These are phyloP conservation scores for Hymenoscyphus scutula DNA, from an alignment of 2,329 filamentous ascomycete species.

Conservation along the genomic window DNA sequence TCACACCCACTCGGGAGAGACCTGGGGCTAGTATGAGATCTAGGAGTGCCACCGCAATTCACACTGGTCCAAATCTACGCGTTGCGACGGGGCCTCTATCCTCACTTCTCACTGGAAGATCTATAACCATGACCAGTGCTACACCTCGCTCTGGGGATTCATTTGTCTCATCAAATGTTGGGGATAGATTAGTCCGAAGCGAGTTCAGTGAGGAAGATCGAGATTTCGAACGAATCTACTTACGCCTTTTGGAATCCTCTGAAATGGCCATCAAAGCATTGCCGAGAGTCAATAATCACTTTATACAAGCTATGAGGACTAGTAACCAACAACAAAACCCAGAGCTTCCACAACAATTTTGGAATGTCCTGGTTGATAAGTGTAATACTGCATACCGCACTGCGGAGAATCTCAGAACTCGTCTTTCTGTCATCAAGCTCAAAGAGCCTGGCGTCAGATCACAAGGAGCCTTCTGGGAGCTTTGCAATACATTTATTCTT, in stretches of 20 bases:
- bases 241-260: conserved; percentile 70
- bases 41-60: conserved; percentile 36
- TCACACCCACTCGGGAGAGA: conserved; percentile 52
- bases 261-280: conserved; percentile 71
- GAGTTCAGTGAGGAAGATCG: conserved; percentile 75
- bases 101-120: conserved; percentile 53
- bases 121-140: conserved; percentile 46
- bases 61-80: conserved; percentile 40
- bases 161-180: conserved; percentile 54
- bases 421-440: conserved; percentile 77
- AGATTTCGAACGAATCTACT: conserved; percentile 78
- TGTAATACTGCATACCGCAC: conserved; percentile 70
- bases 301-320: conserved; percentile 60
- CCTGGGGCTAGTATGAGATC: conserved; percentile 37
- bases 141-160: conserved; percentile 83
- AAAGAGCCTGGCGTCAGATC: conserved; percentile 76
- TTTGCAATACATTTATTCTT: conserved; percentile 73
- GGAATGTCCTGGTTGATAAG: conserved; percentile 69
- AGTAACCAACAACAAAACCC: conserved; percentile 59
- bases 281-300: conserved; percentile 66
- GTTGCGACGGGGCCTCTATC: conserved; percentile 52
- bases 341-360: conserved; percentile 60
- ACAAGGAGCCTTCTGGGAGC: conserved; percentile 60
- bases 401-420: conserved; percentile 68
- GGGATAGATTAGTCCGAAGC: conserved; percentile 35